phyloP scores from a whole-genome alignment of 2,329 filamentous ascomycete species.

The Alternaria ventricosa region DNA sequence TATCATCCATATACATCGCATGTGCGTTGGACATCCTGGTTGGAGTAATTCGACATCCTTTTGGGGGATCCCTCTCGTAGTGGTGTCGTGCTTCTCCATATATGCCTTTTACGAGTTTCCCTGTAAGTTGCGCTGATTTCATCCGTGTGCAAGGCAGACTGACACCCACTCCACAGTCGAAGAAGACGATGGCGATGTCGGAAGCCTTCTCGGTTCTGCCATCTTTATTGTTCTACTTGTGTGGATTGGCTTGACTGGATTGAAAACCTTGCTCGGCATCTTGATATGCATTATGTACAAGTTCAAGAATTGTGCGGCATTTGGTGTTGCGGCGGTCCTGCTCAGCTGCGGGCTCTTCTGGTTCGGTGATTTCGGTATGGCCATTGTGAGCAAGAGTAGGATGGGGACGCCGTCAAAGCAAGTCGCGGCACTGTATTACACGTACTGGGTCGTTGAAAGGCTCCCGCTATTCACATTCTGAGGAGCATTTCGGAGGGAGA shows the following conservation, averaged over 20 bases:
- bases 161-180: background rate
- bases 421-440: constrained; percentile 2
- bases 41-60: background rate
- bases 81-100: constrained; percentile 4
- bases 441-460: constrained; percentile 4
- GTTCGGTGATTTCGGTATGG: background rate
- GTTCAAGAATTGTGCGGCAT: background rate
- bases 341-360: constrained; percentile 1
- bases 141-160: background rate
- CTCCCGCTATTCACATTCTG: constrained; percentile 3
- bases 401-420: background rate
- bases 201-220: background rate
- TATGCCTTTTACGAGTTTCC: constrained; percentile 10
- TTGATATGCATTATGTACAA: background rate
- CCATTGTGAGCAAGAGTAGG: background rate
- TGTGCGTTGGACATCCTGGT: background rate
- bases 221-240: background rate
- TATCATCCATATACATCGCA: constrained; percentile 1
- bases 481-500: background rate
- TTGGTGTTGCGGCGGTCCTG: background rate
- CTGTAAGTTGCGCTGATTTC: background rate
- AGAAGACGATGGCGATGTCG: background rate
- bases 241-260: background rate
- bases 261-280: background rate
- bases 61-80: constrained; percentile 3